Evolutionary conservation across 768 basidiomycete genomes (phyloP), one percentile per base, ranked within the genome.

Genomic region (Amanita polypyramis): DNA sequence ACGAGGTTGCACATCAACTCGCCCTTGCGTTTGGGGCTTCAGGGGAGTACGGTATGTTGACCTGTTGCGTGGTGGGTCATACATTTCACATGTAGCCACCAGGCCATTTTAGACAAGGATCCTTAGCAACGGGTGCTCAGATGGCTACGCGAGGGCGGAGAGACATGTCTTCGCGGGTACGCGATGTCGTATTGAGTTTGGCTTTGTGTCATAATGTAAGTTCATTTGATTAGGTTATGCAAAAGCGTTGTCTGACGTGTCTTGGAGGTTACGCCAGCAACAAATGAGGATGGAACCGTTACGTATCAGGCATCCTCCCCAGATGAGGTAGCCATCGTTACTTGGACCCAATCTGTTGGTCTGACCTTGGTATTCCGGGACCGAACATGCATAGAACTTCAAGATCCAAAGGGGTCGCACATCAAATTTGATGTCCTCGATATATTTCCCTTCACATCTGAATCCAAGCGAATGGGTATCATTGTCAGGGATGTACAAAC

Each of bases 271-370:
- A 99, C 95, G 0, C 96, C 96, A 1, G 90, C 95, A 3, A 78
- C 74, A 12, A 95, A 96, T 59, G 94, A 97, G 56, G 95, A 99
- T 56, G 92, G 91, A 6, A 81, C 82, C 1, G 79, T 96, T 33
- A 97, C 95, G 0, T 99, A 98, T 61, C 95, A 99, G 72, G 96
- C 96, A 0, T 95, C 94, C 0, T 99, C 96, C 1, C 96, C 96
- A 0, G 96, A 99, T 58, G 96, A 99, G 68, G 96, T 98, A 37
- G 96, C 96, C 36, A 98, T 99, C 55, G 95, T 99, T 32, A 83
- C 82, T 51, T 98, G 92, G 91, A 98, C 96, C 7, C 85, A 90
- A 53, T 93, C 91, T 0, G 87, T 98, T 53, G 95, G 95, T 0
- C 70, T 99, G 3, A 88, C 88, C 0, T 80, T 99, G 30, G 77